Percentiles rank a stretch among this genome's conserved stretches.
phyloP scores from a whole-genome alignment of 164 flowering plant genomes.

The Tetrastigma voinierianum region DNA sequence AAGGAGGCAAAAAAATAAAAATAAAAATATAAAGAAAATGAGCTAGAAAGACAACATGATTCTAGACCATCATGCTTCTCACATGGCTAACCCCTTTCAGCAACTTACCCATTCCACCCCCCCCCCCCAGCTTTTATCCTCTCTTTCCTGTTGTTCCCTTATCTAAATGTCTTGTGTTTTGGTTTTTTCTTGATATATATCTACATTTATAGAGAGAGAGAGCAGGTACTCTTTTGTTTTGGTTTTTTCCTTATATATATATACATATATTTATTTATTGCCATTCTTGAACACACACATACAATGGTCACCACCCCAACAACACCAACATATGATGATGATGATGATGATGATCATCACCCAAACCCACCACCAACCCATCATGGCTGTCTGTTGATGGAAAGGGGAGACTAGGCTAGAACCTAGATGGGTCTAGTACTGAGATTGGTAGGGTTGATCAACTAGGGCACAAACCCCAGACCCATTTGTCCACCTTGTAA shows the following conservation, averaged over 20 bases:
- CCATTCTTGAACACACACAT: conserved; percentile 4
- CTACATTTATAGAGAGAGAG: too few relatives aligned
- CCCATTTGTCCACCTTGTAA: conserved; percentile 21
- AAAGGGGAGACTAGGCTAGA: too few relatives aligned
- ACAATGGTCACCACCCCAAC: neutral
- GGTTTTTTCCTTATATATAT: neutral
- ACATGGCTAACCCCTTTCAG: conserved; percentile 35
- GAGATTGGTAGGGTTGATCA: too few relatives aligned
- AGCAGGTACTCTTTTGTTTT: neutral
- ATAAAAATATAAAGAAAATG: neutral
- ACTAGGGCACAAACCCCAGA: too few relatives aligned
- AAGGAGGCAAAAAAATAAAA: too few relatives aligned
- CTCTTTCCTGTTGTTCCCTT: conserved; percentile 13
- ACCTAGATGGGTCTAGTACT: too few relatives aligned
- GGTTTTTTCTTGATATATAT: neutral
- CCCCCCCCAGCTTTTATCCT: neutral
- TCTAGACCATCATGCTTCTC: conserved; percentile 45
- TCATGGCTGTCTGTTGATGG: conserved; percentile 16
- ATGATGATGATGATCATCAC: conserved; percentile 23
- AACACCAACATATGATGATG: conserved; percentile 3
- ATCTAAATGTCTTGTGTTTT: conserved; percentile 11
- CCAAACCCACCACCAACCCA: conserved; percentile 20
- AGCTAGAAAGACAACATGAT: conserved; percentile 33
- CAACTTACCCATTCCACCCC: conserved; percentile 15
- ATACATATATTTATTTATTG: too few relatives aligned